phyloP scores from a whole-genome alignment of 352 stramenopile genomes.

The Phytophthora ohioensis region DNA sequence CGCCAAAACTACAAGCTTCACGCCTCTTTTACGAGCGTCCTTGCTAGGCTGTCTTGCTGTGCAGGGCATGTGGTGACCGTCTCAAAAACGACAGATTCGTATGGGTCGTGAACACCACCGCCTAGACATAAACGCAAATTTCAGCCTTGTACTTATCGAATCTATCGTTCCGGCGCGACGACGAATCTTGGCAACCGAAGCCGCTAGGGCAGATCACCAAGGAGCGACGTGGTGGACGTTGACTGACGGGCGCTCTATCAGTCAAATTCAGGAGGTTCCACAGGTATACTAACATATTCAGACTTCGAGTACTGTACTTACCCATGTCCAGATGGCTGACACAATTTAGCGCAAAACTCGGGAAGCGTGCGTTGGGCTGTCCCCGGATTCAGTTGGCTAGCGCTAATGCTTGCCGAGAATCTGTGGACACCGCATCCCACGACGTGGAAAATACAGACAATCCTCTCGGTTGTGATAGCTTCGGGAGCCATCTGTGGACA shows the following conservation, averaged over 20 bases:
- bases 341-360: constrained; percentile 10
- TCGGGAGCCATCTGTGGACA: no score
- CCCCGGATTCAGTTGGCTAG: constrained; percentile 31
- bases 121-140: constrained; percentile 16
- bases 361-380: constrained; percentile 4
- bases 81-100: constrained; percentile 37
- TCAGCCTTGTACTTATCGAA: constrained; percentile 32
- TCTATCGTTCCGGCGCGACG: constrained; percentile 25
- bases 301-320: neutral
- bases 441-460: constrained; percentile 8
- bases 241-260: constrained; percentile 5
- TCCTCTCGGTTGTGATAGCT: no score
- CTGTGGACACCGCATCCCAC: constrained; percentile 16
- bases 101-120: neutral
- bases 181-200: constrained; percentile 32
- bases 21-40: constrained; percentile 16
- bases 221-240: neutral
- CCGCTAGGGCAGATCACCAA: constrained; percentile 15
- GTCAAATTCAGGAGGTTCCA: neutral
- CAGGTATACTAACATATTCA: constrained; percentile 13
- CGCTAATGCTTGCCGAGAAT: constrained; percentile 29
- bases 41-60: constrained; percentile 8
- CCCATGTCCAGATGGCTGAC: constrained; percentile 11
- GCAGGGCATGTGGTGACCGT: constrained; percentile 21
- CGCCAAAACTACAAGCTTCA: constrained; percentile 16